A percentile compares a stretch with the other conserved stretches of the same genome.
These are phyloP conservation scores for Schoenoplectus triqueter DNA, from an alignment of 202 grass and related monocot species.

Conservation along the genomic window DNA sequence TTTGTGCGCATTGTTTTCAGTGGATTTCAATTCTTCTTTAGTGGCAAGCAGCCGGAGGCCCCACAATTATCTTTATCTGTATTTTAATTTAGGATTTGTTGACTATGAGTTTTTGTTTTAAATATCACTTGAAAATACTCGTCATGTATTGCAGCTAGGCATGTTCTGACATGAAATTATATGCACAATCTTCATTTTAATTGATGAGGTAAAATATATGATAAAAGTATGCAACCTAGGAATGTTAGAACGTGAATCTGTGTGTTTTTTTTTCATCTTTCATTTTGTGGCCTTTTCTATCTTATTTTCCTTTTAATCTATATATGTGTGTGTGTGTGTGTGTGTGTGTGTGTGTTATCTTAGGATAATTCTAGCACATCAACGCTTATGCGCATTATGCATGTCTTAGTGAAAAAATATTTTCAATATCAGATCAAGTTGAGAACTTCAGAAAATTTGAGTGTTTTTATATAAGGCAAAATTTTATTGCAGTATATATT, in stretches of 20 bases:
- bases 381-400: no score
- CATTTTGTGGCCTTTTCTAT: background rate
- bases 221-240: background rate
- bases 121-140: conserved; percentile 14
- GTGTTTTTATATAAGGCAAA: no score
- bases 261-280: background rate
- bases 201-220: background rate
- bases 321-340: no score
- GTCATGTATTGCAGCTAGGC: background rate
- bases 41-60: conserved; percentile 67
- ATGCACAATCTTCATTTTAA: background rate
- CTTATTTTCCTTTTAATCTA: background rate
- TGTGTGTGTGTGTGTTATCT: background rate
- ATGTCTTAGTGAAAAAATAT: no score
- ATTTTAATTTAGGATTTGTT: conserved; percentile 8
- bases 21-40: conserved; percentile 63
- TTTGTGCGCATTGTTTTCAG: conserved; percentile 40
- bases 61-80: conserved; percentile 46
- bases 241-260: background rate
- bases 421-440: no score
- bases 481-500: no score
- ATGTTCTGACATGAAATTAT: background rate
- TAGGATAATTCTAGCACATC: background rate
- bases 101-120: background rate
- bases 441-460: no score